Evolutionary conservation across 139 green algal species (phyloP).

Genomic region (Chlamydomonas sp.): DNA sequence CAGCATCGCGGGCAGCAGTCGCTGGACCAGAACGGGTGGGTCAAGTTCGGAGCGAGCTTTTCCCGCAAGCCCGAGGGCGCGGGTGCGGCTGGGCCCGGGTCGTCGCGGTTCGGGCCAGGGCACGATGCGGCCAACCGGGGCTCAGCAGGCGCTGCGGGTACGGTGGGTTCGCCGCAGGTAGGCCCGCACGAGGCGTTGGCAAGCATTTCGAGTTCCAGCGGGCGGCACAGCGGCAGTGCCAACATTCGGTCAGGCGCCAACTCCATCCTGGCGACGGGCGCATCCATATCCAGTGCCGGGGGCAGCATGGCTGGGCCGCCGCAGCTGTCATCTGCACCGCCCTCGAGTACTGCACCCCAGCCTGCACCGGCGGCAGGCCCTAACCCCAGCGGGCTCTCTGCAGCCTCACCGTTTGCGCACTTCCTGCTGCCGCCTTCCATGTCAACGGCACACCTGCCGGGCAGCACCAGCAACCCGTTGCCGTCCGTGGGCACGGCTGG

Average conservation of each 20-base stretch:
- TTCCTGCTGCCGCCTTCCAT: neutral
- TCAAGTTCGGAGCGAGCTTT: slow-evolving; percentile 36
- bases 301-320: too few species aligned
- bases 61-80: neutral
- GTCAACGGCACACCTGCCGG: neutral
- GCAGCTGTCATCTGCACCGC: too few species aligned
- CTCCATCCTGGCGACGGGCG: too few species aligned
- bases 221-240: too few species aligned
- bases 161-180: neutral
- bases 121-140: too few species aligned
- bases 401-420: slow-evolving; percentile 13
- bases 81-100: neutral
- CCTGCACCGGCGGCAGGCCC: neutral
- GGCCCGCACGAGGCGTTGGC: too few species aligned
- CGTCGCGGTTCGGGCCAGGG: neutral
- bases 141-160: neutral
- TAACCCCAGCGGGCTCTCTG: neutral
- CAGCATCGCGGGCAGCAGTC: neutral
- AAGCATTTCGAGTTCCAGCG: too few species aligned
- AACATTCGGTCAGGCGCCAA: too few species aligned
- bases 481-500: too few species aligned
- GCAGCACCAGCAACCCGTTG: neutral
- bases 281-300: too few species aligned
- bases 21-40: slow-evolving; percentile 29
- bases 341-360: too few species aligned